Base-by-base conservation (phyloP, 805 yeast species). In the Jamesozyma hellenica region DNA sequence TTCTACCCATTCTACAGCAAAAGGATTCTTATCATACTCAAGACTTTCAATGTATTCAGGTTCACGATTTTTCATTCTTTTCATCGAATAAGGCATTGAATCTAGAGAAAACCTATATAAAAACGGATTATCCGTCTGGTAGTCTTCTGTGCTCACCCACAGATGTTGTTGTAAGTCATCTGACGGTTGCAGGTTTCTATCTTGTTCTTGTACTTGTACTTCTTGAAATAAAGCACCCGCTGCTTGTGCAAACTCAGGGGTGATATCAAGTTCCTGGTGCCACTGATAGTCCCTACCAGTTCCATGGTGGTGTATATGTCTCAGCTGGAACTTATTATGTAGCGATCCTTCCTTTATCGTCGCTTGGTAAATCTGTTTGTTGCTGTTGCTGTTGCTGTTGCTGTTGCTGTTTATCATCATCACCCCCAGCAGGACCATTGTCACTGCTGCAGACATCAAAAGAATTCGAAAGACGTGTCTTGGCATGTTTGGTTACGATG, bases 1-100 rank as follows among this genome's bases (percentile, higher is more conserved):
- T n/a, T 67, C 70, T 33, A 70, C 61, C 94, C 94, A 85, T 36
- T 80, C 85, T 38, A 69, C 55, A 1, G 85, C 78, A 55, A 70
- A 77, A 14, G 71, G 68, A 28, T 40, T 39, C n/a, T n/a, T n/a
- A 14, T 32, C 16, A 9, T 32, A 19, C 16, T 4, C 16, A 5
- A 32, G 16, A 13, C 6, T 19, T 19, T 19, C 87, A 41, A 84
- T 64, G 52, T 71, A 74, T 33, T 74, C 76, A 0, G 88, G 88
- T 34, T 66, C 58, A 15, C 81, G 57, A 29, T 70, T 58, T 2
- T 49, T 50, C 47, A 77, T 45, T 38, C 83, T 55, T 30, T 55
- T 60, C 41, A 64, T 41, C 3, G 28, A 35, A 13, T 53, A 49
- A 2, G 28, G 37, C 4, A 39, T 35, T 3, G 41, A 23, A 4